Evolutionary conservation across 371 early-diverging fungal species (phyloP).

Genomic region (Mucor racemosus): DNA sequence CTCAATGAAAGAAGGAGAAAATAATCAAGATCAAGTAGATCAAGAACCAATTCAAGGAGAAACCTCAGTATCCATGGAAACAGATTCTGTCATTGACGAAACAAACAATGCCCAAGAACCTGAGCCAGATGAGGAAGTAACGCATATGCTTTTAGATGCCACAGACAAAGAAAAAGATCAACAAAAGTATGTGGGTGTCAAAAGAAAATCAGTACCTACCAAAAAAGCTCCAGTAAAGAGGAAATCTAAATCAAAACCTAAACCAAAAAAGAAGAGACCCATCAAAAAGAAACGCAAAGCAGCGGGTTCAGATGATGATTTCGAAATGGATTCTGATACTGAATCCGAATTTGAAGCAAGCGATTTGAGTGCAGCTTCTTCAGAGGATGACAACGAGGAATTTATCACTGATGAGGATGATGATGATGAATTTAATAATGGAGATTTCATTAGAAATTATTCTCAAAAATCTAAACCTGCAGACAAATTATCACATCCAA

Average conservation of each 20-base stretch:
- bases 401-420: not conserved
- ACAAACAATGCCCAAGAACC: not conserved
- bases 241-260: not conserved
- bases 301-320: slow-evolving; percentile 28
- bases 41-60: not conserved
- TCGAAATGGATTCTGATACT: slow-evolving; percentile 18
- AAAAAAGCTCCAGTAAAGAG: slow-evolving; percentile 15
- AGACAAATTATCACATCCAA: not conserved
- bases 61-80: no score
- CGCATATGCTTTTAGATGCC: not conserved
- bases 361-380: not conserved
- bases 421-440: not conserved
- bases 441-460: slow-evolving; percentile 3
- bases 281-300: slow-evolving; percentile 6
- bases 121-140: not conserved
- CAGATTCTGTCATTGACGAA: not conserved
- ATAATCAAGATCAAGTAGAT: not conserved
- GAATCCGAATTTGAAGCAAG: slow-evolving; percentile 18
- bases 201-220: slow-evolving; percentile 9
- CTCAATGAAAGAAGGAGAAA: not conserved
- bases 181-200: slow-evolving; percentile 13
- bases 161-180: not conserved
- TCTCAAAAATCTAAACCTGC: not conserved
- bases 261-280: slow-evolving; percentile 23
- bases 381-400: not conserved